phyloP scores from a whole-genome alignment of 2,329 filamentous ascomycete genomes.

The Neopestalotiopsis sp. region DNA sequence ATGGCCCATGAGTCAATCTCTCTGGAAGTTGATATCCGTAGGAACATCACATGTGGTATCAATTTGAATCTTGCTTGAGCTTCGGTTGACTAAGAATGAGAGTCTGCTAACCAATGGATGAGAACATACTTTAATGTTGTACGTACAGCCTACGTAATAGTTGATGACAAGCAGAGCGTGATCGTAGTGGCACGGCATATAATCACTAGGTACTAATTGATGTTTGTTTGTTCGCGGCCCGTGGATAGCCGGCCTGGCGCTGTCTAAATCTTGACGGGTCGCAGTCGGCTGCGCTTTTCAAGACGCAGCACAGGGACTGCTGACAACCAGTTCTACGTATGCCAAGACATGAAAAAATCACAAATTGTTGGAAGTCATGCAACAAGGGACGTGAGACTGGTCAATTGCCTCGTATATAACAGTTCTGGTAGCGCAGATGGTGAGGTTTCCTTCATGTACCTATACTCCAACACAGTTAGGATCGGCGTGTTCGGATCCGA shows the following conservation, averaged over 20 bases:
- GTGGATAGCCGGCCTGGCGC: neutral
- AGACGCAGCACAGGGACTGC: neutral
- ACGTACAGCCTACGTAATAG: slow-evolving; percentile 17
- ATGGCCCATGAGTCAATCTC: neutral
- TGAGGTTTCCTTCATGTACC: neutral
- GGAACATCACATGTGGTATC: neutral
- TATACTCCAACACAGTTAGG: neutral
- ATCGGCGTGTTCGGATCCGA: slow-evolving; percentile 4
- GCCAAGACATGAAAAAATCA: neutral
- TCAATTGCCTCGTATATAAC: neutral
- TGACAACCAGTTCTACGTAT: neutral
- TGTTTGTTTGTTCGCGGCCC: neutral
- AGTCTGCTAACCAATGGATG: neutral
- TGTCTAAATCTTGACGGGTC: neutral
- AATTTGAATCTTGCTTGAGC: neutral
- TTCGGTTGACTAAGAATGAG: slow-evolving; percentile 1
- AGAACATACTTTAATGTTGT: neutral
- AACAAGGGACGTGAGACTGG: neutral
- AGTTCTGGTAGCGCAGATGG: neutral
- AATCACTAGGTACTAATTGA: neutral
- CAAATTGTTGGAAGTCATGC: neutral
- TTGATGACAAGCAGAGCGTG: neutral
- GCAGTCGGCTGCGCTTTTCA: neutral
- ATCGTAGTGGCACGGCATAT: neutral
- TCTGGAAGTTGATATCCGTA: neutral